A percentile compares a stretch with the other conserved stretches of the same genome.
Conservation (phyloP, 805 yeast species). For the Candida quercuum region DNA sequence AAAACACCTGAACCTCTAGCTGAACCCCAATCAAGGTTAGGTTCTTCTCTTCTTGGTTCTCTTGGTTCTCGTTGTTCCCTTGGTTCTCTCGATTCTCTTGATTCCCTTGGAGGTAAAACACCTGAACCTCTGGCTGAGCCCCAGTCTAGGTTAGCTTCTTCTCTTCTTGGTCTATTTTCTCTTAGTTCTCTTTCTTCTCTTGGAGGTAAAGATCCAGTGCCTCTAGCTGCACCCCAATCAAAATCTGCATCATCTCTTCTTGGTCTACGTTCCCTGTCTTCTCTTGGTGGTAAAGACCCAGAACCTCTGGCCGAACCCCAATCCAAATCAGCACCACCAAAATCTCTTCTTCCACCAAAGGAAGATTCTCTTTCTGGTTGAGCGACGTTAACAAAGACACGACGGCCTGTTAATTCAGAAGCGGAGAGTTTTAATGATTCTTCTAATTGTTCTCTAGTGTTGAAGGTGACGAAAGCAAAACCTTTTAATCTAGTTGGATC, state of each 20-base stretch:
- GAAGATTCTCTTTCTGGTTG: constrained; percentile 49
- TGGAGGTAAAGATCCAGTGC: constrained; percentile 33
- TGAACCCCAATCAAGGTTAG: constrained; percentile 41
- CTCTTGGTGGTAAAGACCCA: constrained; percentile 33
- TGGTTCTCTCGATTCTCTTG: constrained; percentile 27
- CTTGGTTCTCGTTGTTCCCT: constrained; percentile 17
- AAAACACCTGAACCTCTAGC: constrained; percentile 30
- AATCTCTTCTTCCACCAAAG: constrained; percentile 34
- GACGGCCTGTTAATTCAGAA: constrained; percentile 65
- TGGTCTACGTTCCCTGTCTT: constrained; percentile 14
- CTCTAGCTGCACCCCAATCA: constrained; percentile 51
- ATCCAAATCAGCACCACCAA: constrained; percentile 34
- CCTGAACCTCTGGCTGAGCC: constrained; percentile 32
- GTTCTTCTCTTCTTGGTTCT: constrained; percentile 30
- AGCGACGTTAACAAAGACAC: constrained; percentile 73
- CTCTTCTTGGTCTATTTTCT: constrained; percentile 34
- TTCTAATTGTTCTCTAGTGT: constrained; percentile 70
- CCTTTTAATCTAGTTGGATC: constrained; percentile 72
- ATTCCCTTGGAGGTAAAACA: constrained; percentile 23
- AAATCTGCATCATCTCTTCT: constrained; percentile 29
- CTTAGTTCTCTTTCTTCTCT: constrained; percentile 23
- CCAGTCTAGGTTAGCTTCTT: constrained; percentile 62
- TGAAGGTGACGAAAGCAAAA: constrained; percentile 82
- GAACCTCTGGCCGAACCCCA: constrained; percentile 51
- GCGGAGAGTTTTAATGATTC: constrained; percentile 68